Conservation (phyloP, 768 basidiomycete genomes). For the Amylocystis lapponica region DNA sequence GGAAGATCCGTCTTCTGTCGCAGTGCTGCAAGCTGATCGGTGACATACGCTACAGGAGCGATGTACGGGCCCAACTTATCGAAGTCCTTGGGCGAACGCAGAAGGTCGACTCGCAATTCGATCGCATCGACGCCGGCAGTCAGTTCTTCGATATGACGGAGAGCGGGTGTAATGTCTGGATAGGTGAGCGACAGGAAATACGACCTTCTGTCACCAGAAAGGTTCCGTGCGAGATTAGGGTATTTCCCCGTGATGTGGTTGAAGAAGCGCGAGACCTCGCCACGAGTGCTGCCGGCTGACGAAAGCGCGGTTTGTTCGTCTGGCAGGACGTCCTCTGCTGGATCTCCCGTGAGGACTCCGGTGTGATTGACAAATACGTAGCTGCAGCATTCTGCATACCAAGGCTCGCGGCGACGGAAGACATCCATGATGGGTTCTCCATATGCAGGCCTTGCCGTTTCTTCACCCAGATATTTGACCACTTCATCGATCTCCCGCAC, state of each 20-base stretch:
- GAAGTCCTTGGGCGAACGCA: slow-evolving; percentile 47
- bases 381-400: slow-evolving; percentile 78
- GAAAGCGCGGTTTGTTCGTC: slow-evolving; percentile 4
- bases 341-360: slow-evolving; percentile 20
- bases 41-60: slow-evolving; percentile 67
- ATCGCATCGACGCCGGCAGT: slow-evolving; percentile 84
- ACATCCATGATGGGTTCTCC: slow-evolving; percentile 85
- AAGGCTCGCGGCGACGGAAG: slow-evolving; percentile 75
- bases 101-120: slow-evolving; percentile 90
- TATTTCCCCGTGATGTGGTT: slow-evolving; percentile 71
- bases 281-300: slow-evolving; percentile 30
- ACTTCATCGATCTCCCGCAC: slow-evolving; percentile 77
- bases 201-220: slow-evolving; percentile 54
- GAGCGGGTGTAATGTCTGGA: slow-evolving; percentile 73
- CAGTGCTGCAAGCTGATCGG: slow-evolving; percentile 72
- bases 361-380: slow-evolving; percentile 82
- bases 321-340: background rate
- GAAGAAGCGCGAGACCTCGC: slow-evolving; percentile 84
- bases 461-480: slow-evolving; percentile 70
- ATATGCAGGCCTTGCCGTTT: slow-evolving; percentile 79
- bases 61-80: slow-evolving; percentile 48
- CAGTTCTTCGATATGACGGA: slow-evolving; percentile 65
- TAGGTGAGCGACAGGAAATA: slow-evolving; percentile 93
- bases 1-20: slow-evolving; percentile 76
- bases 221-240: slow-evolving; percentile 57